Evolutionary conservation across 2,329 filamentous ascomycete genomes (phyloP), one percentile per base, ranked within the genome.

Genomic region (Pseudopyricularia javanii): DNA sequence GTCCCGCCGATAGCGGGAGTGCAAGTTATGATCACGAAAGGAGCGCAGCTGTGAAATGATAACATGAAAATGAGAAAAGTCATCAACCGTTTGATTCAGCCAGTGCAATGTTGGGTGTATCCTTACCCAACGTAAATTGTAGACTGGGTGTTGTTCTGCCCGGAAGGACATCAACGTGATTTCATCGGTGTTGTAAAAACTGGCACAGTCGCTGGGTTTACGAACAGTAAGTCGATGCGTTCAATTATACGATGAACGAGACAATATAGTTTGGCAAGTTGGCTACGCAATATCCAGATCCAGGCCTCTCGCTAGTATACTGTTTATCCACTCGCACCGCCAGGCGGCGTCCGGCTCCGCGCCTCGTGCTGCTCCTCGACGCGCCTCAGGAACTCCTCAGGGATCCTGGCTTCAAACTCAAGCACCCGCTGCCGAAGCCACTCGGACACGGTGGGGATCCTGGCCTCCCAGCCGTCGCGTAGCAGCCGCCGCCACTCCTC

Each of bases 391-490:
- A 43, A 34, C 24, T 45, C 37, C 26, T 51, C 37, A 17, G 49
- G 49, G 33, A 50, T 30, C 22, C 49, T 34, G 20, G 49, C 33
- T 33, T 50, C 49, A 14, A 50, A 50, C 33, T 50, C 49, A 20
- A 50, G 49, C 7, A 50, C 49, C 15, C 49, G 32, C 49, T 50
- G 49, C 32, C 49, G 22, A 14, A 50, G 32, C 49, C 49, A 50
- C 32, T 50, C 49, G 12, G 49, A 50, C 32, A 50, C 49, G 33
- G 49, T 50, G 20, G 49, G 49, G 15, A 50, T 50, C 30, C 49
- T 34, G 32, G 49, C 49, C 33, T 50, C 49, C 49, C 49, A 50
- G 32, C 49, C 49, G 33, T 50, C 49, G 33, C 49, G 49, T 33
- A 50, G 33, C 33, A 50, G 49, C 14, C 49, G 33, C 22, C 49